Evolutionary conservation across 129 eudicot species (phyloP).

Genomic region (Arctium minus): DNA sequence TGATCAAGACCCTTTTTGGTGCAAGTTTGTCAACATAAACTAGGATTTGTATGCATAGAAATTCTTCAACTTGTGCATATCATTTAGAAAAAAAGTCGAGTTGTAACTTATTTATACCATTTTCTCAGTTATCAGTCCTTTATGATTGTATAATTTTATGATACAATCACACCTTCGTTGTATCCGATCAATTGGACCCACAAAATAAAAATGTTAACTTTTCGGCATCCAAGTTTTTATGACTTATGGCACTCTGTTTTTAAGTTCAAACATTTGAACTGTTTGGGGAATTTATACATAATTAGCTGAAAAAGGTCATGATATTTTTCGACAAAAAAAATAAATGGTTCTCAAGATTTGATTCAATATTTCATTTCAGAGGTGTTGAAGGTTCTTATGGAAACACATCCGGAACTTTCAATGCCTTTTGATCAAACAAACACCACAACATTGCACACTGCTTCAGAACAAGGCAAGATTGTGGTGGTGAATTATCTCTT

Average conservation of each 20-base stretch:
- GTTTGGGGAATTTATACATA: too few species aligned
- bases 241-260: not conserved
- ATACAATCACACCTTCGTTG: not conserved
- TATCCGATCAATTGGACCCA: not conserved
- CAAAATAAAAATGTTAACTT: not conserved
- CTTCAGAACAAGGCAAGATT: conserved; percentile 72
- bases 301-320: too few species aligned
- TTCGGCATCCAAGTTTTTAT: not conserved
- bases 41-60: not conserved
- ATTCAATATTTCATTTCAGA: conserved; percentile 33
- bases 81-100: not conserved
- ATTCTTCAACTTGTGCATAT: not conserved
- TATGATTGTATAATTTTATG: not conserved
- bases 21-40: not conserved
- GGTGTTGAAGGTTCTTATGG: conserved; percentile 61
- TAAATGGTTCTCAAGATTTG: conserved; percentile 4
- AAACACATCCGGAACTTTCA: conserved; percentile 54
- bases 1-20: not conserved
- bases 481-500: conserved; percentile 66
- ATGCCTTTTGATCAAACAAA: conserved; percentile 60
- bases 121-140: not conserved
- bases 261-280: not conserved
- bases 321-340: too few species aligned
- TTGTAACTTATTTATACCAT: not conserved
- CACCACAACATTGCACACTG: conserved; percentile 69